Evolutionary conservation across 768 basidiomycete species (phyloP).

Genomic region (Gelatoporia subvermispora): DNA sequence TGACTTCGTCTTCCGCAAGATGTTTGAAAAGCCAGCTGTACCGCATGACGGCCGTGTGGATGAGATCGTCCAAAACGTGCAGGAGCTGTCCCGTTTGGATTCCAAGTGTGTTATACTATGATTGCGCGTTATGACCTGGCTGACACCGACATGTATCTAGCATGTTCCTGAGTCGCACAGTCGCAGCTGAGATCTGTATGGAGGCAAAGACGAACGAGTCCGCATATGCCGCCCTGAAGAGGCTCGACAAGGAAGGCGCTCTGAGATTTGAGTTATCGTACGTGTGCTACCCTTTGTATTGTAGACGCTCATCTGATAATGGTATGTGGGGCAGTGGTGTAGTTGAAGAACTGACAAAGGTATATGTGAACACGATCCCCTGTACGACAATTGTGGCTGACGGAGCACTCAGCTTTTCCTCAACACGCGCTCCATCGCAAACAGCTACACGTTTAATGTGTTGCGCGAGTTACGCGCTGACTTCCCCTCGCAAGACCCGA

Average conservation of each 20-base stretch:
- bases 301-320: neutral
- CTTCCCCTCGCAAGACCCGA: slow-evolving; percentile 56
- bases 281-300: slow-evolving; percentile 19
- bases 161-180: slow-evolving; percentile 79
- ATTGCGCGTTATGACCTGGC: neutral
- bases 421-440: slow-evolving; percentile 62
- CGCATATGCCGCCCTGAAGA: slow-evolving; percentile 65
- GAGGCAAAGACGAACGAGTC: slow-evolving; percentile 68
- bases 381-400: neutral
- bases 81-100: slow-evolving; percentile 68
- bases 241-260: slow-evolving; percentile 57
- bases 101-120: slow-evolving; percentile 39
- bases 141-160: slow-evolving; percentile 29
- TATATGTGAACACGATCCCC: slow-evolving; percentile 18
- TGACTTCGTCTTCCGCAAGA: slow-evolving; percentile 83
- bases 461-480: slow-evolving; percentile 62
- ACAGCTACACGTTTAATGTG: slow-evolving; percentile 39
- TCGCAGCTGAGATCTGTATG: slow-evolving; percentile 82
- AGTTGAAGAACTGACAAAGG: slow-evolving; percentile 66
- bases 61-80: slow-evolving; percentile 66
- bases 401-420: slow-evolving; percentile 51
- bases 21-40: slow-evolving; percentile 61
- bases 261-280: slow-evolving; percentile 68
- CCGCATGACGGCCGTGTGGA: slow-evolving; percentile 49
- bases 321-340: slow-evolving; percentile 33